Base-by-base conservation (phyloP, 345 rosid species). In the Populus tremula region DNA sequence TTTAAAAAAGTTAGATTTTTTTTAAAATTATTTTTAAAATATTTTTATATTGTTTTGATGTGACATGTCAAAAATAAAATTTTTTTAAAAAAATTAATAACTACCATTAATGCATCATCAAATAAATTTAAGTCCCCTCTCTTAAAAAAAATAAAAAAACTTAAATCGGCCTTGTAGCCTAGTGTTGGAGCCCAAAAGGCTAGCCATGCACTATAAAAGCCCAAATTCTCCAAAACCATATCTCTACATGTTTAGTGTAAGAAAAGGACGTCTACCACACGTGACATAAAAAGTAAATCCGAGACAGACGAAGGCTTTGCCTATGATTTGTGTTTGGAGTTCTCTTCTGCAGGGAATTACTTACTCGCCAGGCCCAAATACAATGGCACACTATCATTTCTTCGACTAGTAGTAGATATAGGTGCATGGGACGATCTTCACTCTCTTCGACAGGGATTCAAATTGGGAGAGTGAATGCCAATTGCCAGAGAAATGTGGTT, bases 391-490 rank as follows among this genome's bases (percentile, higher is more conserved):
- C 23, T 69, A 27, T 82, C 89, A 6, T 82, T 74, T 73, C 82
- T 90, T 1, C 69, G 90, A 38, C 83, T 90, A 8, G 88, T 50
- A 8, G 49, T 83, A 4, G 92, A 91, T 20, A 93, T 93, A 80
- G 36, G 82, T 0, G 88, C 86, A 21, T 87, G 83, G 87, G 85
- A 90, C 41, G 49, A 87, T 88, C 3, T 86, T 75, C 74, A 72
- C 87, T 38, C 82, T 88, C 18, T 90, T 91, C 54, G 38, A 59
- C 20, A 74, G 65, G 45, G 83, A 82, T 5, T 78, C 41, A 38
- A 38, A 75, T 3, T 45, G 71, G 80, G 87, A 25, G 9, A 71
- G 25, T 0, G 88, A 89, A 71, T 91, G 90, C 73, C 86, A 78
- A 63, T 61, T 81, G 66, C 90, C 89, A 0, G 82, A 77, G 64